A percentile compares a stretch with the other conserved stretches of the same genome.
Conservation (phyloP, 2,329 filamentous ascomycete species). For the Aaosphaeria pasadenensis region DNA sequence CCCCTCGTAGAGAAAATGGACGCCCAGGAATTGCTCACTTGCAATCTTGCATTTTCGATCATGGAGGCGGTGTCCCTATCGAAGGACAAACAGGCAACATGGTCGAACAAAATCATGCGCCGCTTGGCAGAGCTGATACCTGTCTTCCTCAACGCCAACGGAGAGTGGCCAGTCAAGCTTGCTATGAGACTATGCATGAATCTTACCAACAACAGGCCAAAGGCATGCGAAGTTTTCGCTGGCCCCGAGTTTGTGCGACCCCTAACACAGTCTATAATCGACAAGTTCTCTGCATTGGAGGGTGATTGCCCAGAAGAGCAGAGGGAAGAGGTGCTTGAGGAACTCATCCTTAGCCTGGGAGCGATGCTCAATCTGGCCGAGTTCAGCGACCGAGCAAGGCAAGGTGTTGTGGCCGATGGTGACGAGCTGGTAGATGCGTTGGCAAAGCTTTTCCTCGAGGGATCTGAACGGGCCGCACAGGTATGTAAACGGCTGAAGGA, state of each 20-base stretch:
- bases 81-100: conserved; percentile 35
- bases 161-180: conserved; percentile 34
- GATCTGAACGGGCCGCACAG: conserved; percentile 63
- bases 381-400: conserved; percentile 61
- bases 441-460: conserved; percentile 64
- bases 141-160: conserved; percentile 19
- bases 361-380: conserved; percentile 87
- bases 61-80: conserved; percentile 51
- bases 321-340: conserved; percentile 59
- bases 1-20: conserved; percentile 10
- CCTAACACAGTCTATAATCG: conserved; percentile 28
- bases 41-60: conserved; percentile 48
- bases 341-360: conserved; percentile 73
- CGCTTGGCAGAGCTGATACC: conserved; percentile 49
- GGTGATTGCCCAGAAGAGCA: conserved; percentile 46
- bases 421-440: conserved; percentile 56
- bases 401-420: conserved; percentile 23
- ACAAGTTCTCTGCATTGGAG: conserved; percentile 19
- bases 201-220: conserved; percentile 75
- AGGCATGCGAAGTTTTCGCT: conserved; percentile 68
- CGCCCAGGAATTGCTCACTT: conserved; percentile 17
- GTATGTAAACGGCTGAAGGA: conserved; percentile 49
- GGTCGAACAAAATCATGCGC: conserved; percentile 49
- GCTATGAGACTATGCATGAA: conserved; percentile 75
- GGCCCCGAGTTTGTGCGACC: conserved; percentile 48